Percentiles rank a stretch among this genome's conserved stretches.
phyloP scores from a whole-genome alignment of 495 filamentous ascomycete species.

The Penicillium silybi region DNA sequence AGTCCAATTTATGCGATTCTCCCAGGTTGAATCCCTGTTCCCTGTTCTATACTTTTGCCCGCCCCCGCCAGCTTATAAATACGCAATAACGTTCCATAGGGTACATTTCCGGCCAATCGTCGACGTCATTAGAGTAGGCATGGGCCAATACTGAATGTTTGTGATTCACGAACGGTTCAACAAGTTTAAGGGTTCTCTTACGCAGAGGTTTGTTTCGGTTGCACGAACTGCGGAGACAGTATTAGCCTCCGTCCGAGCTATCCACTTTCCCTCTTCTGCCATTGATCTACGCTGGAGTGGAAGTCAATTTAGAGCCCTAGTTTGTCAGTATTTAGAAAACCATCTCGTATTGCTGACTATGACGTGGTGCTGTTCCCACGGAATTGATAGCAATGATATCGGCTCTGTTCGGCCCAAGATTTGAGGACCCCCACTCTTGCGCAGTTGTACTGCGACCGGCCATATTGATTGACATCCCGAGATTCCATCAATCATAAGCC shows the following conservation, averaged over 20 bases:
- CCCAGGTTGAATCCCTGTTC: background rate
- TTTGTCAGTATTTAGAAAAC: background rate
- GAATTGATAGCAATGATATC: background rate
- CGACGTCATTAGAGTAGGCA: slow-evolving; percentile 12
- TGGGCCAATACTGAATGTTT: background rate
- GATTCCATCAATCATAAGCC: background rate
- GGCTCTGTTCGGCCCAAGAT: background rate
- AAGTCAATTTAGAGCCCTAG: background rate
- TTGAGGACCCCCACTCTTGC: background rate
- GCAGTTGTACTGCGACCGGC: background rate
- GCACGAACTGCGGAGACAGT: background rate
- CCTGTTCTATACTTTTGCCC: background rate
- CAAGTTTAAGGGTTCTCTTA: too few species aligned
- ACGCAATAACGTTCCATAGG: background rate
- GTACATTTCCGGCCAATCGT: background rate
- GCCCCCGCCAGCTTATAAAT: slow-evolving; percentile 22
- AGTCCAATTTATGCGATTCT: background rate
- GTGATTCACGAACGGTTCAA: too few species aligned
- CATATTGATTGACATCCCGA: too few species aligned
- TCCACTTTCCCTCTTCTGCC: background rate
- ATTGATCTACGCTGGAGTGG: too few species aligned
- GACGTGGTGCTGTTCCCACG: too few species aligned
- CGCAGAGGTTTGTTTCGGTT: background rate
- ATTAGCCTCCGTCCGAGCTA: background rate
- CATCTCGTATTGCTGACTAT: background rate